Evolutionary conservation across 73 alveolate species (phyloP), one percentile per base, ranked within the genome.

Genomic region (Tetrahymena borealis): DNA sequence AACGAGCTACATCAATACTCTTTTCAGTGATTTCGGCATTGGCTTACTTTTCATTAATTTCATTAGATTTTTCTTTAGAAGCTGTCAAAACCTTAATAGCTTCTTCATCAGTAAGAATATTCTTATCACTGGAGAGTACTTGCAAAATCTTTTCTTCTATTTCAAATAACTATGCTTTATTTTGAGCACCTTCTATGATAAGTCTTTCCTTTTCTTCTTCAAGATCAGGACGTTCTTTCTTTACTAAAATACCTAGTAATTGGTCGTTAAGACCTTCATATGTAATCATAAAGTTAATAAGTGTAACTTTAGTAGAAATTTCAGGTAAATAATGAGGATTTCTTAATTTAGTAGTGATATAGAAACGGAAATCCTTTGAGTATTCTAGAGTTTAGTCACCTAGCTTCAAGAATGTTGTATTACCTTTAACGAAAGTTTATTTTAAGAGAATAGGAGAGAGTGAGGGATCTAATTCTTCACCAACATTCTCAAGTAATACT

Each of bases 191-290:
- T 85, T 98, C 99, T 33, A 98, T 96, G 78, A 98, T 97, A 90
- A 98, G 91, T 90, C 98, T 97, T 78, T 98, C 99, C 97, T 97
- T 98, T 90, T 98, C 98, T 35, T 97, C 99, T 90, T 98, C 99
- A 12, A 99, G 94, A 91, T 97, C 99, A n/a, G 99, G 99, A 90
- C 98, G 98, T 94, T 99, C 99, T 85, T 99, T 98, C 91, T 97
- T 97, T 32, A 99, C 99, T 79, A 99, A 98, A 40, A 97, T 94
- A 93, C 97, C 98, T 94, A 99, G 94, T 95, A 99, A 94, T 94
- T 99, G 98, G 93, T 98, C 99, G 28, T 60, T 60, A 91, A 94
- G 95, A 91, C 99, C 98, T 43, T 91, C 98, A 94, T 96, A 97
- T 0, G 99, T 97, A 39, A 97, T 98, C 93, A 96, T 97, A 94